phyloP scores from a whole-genome alignment of 2,329 filamentous ascomycete genomes.

The Zymoseptoria passerinii region DNA sequence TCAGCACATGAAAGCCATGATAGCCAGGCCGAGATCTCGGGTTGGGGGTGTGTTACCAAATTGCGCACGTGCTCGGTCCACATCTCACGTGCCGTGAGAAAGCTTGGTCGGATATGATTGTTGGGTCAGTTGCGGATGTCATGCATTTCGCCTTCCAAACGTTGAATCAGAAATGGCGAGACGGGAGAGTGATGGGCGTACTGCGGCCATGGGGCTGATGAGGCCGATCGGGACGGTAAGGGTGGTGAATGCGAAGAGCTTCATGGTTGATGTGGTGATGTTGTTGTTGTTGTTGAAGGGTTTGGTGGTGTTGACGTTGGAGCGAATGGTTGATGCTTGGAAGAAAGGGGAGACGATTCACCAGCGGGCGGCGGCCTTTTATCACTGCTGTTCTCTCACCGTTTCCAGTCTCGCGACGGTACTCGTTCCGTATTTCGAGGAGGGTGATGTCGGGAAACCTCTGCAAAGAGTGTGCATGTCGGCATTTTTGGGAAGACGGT shows the following conservation, averaged over 20 bases:
- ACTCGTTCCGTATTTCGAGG: too few species aligned
- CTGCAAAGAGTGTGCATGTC: too few species aligned
- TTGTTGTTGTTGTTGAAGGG: background rate
- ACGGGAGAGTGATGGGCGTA: background rate
- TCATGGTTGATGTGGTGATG: background rate
- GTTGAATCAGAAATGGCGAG: too few species aligned
- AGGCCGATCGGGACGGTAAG: background rate
- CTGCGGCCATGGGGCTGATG: background rate
- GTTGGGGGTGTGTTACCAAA: background rate
- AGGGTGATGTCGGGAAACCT: too few species aligned
- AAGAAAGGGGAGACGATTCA: background rate
- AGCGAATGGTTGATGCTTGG: background rate
- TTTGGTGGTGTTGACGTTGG: background rate
- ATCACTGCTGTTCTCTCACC: too few species aligned
- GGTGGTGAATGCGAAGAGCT: background rate
- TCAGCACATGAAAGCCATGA: background rate
- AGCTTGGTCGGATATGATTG: background rate
- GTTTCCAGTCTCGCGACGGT: too few species aligned
- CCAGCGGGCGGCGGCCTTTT: background rate
- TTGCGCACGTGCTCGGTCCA: background rate
- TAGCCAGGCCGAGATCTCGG: too few species aligned
- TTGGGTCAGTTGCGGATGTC: background rate
- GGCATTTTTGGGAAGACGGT: too few species aligned
- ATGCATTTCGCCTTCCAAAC: background rate
- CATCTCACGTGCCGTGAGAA: background rate